Evolutionary conservation across 2,329 filamentous ascomycete genomes (phyloP).

Genomic region (Talaromyces funiculosus): DNA sequence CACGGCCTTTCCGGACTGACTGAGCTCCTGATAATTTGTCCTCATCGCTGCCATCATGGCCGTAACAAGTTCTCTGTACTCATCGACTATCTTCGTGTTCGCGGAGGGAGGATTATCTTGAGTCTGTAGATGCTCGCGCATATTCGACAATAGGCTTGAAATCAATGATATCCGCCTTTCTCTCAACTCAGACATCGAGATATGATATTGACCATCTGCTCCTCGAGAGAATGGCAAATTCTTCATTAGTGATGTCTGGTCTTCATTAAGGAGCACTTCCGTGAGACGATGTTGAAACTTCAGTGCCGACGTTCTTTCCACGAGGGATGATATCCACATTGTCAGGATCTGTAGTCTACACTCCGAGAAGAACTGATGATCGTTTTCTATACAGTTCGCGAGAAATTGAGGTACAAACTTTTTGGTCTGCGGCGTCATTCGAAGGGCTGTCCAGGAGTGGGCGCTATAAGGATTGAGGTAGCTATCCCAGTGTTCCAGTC

Average conservation of each 20-base stretch:
- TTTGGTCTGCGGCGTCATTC: conserved; percentile 43
- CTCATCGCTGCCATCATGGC: conserved; percentile 58
- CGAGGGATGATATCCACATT: conserved; percentile 51
- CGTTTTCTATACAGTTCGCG: conserved; percentile 40
- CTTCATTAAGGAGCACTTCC: conserved; percentile 47
- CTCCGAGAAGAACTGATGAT: conserved; percentile 37
- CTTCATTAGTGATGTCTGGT: conserved; percentile 45
- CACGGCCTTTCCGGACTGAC: conserved; percentile 26
- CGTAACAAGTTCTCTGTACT: conserved; percentile 49
- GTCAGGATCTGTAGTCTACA: conserved; percentile 47
- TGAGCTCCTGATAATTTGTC: conserved; percentile 53
- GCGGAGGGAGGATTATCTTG: conserved; percentile 28
- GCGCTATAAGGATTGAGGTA: conserved; percentile 52
- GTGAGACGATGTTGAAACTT: conserved; percentile 58
- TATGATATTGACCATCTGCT: conserved; percentile 37
- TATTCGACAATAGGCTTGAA: conserved; percentile 54
- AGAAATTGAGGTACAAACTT: conserved; percentile 45
- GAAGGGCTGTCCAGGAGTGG: conserved; percentile 45
- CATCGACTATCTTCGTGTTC: conserved; percentile 33
- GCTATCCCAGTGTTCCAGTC: conserved; percentile 48
- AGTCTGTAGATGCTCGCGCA: conserved; percentile 47
- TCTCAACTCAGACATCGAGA: conserved; percentile 49
- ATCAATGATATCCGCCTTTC: conserved; percentile 52
- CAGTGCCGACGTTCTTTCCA: conserved; percentile 55
- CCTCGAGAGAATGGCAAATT: conserved; percentile 53